Evolutionary conservation across 148 eudicot species (phyloP), one percentile per base, ranked within the genome.

Genomic region (Dianthus caryophyllus): DNA sequence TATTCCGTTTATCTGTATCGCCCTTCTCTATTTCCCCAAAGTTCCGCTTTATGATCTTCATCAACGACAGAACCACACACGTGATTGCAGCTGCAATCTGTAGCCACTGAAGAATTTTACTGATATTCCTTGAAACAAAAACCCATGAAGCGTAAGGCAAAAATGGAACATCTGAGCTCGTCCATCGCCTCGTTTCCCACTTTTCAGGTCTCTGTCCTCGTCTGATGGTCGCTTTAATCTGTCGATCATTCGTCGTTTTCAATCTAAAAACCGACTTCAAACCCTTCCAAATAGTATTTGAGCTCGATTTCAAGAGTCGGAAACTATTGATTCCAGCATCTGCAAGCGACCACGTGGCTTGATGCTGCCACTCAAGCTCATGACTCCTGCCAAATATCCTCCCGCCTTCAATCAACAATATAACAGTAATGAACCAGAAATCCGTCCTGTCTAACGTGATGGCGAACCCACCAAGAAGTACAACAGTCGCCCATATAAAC

Each of bases 401-500:
- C 0, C 96, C 80, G 18, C 97, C 90, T 70, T 94, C 97, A 63
- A 81, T 81, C 61, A 94, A 33, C 26, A 94, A 77, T 11, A 94
- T 90, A 31, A 79, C 58, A 13, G 97, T 84, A 17, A 94, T 84
- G 76, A 88, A 73, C 97, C 97, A 94, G 76, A 94, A 94, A 61
- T 94, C 97, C 6, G 88, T 74, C 38, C 75, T 83, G 15, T 78
- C 90, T 13, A 90, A 78, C 4, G 90, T 88, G 21, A 90, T 82
- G 1, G 97, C 99, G 30, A 90, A 94, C 21, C 99, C 99, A 13
- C 97, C 99, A 2, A 94, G 87, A 12, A 94, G 82, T 52, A 94
- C 99, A 4, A 94, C 99, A 0, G 99, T 94, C 2, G 99, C 99
- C 99, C 99, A 90, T 14, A 94, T 82, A 74, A 94, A 94, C 1